phyloP scores from a whole-genome alignment of 176 grass and related monocot genomes.

The Eleusine coracana region DNA sequence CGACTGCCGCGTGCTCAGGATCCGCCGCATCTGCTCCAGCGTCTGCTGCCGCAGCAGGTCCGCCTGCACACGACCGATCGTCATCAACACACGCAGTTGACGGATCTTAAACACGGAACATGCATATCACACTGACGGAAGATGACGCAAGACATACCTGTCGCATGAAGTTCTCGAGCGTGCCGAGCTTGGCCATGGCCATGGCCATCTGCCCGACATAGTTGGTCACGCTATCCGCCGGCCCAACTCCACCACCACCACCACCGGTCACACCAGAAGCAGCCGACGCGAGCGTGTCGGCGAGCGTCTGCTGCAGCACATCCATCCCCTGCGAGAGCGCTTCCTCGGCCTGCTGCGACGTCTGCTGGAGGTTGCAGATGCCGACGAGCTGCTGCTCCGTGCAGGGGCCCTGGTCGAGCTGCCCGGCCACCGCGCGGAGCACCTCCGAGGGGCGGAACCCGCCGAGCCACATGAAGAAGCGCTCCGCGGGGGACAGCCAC shows the following conservation, averaged over 20 bases:
- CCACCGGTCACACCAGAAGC: constrained; percentile 1
- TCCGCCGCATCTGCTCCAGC: constrained; percentile 85
- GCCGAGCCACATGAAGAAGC: constrained; percentile 98
- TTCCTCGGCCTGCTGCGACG: constrained; percentile 87
- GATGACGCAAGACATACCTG: constrained; percentile 40
- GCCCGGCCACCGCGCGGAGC: constrained; percentile 66
- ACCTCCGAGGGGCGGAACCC: constrained; percentile 89
- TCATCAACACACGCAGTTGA: no score
- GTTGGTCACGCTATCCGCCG: constrained; percentile 60
- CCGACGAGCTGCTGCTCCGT: constrained; percentile 89
- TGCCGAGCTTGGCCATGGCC: constrained; percentile 84
- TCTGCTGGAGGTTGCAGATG: constrained; percentile 85
- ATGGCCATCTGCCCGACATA: constrained; percentile 98
- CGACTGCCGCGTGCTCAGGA: constrained; percentile 75
- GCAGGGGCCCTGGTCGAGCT: constrained; percentile 59
- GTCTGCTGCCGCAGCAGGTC: constrained; percentile 95
- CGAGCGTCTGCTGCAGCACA: constrained; percentile 75
- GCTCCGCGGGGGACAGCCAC: constrained; percentile 88
- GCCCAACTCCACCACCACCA: neutral
- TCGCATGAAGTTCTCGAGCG: constrained; percentile 83
- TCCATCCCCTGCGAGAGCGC: constrained; percentile 97
- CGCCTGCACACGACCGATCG: constrained; percentile 37
- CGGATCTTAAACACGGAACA: neutral
- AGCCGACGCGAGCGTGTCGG: constrained; percentile 57
- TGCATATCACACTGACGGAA: constrained; percentile 74